phyloP scores from a whole-genome alignment of 2,329 filamentous ascomycete species.

The Penicillium sumatraense region DNA sequence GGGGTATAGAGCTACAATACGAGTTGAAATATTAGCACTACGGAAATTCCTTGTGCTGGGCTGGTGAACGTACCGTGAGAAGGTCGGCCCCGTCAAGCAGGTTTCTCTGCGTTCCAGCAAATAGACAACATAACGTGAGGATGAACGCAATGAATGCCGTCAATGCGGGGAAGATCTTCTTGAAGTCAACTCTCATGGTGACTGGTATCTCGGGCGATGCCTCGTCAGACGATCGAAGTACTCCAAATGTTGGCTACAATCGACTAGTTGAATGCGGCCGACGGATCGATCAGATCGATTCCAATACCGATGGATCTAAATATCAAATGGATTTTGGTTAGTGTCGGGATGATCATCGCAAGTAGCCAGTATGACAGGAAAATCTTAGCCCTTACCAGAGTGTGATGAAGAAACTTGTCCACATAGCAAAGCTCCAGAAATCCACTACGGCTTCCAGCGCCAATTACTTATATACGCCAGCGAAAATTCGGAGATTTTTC shows the following conservation, averaged over 20 bases:
- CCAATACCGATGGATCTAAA: background rate
- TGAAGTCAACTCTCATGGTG: conserved; percentile 19
- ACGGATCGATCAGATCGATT: background rate
- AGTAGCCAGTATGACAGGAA: background rate
- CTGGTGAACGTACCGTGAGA: conserved; percentile 53
- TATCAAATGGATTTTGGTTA: background rate
- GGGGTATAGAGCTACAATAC: conserved; percentile 39
- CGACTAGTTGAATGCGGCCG: background rate
- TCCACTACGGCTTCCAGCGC: conserved; percentile 4
- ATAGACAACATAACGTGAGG: conserved; percentile 64
- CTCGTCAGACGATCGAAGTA: background rate
- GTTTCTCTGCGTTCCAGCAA: conserved; percentile 61
- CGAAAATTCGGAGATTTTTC: background rate
- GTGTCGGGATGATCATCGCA: background rate
- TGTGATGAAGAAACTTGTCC: background rate
- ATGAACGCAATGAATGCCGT: conserved; percentile 60
- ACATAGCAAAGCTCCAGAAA: background rate
- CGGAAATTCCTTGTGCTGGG: background rate
- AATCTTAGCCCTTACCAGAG: background rate
- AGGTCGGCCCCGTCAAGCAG: conserved; percentile 63
- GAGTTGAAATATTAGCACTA: background rate
- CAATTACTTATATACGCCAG: conserved; percentile 17
- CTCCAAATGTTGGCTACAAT: background rate
- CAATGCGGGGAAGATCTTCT: conserved; percentile 52
- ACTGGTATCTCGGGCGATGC: background rate